Conservation (phyloP, 1,139 yeast genomes). For the Candida freyschussii region DNA sequence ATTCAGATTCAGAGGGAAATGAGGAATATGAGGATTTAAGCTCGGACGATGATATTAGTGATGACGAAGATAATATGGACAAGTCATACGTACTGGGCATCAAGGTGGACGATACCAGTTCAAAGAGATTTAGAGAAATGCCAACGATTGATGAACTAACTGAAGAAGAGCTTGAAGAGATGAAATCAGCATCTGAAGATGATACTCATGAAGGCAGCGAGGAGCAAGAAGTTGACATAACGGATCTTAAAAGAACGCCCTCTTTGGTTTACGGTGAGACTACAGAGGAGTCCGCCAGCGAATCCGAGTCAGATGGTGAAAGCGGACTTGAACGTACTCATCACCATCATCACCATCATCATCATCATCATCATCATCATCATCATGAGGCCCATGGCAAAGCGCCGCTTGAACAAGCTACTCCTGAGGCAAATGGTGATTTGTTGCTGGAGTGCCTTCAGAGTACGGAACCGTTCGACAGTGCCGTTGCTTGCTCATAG, state of each 20-base stretch:
- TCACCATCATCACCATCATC: slow-evolving; percentile 2
- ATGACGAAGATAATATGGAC: slow-evolving; percentile 6
- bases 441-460: too few species aligned
- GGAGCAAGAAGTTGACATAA: slow-evolving; percentile 19
- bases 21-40: slow-evolving; percentile 9
- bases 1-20: slow-evolving; percentile 9
- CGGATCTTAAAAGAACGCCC: slow-evolving; percentile 21
- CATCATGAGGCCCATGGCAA: too few species aligned
- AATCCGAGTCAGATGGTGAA: slow-evolving; percentile 9
- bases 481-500: too few species aligned
- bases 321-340: slow-evolving; percentile 4
- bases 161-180: slow-evolving; percentile 18
- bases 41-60: slow-evolving; percentile 10
- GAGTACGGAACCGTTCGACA: too few species aligned
- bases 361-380: neutral
- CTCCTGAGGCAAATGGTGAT: too few species aligned
- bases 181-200: slow-evolving; percentile 10
- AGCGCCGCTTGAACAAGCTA: too few species aligned
- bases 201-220: slow-evolving; percentile 9
- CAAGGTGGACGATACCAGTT: slow-evolving; percentile 2
- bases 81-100: slow-evolving; percentile 1
- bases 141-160: slow-evolving; percentile 18
- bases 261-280: slow-evolving; percentile 19
- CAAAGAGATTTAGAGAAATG: slow-evolving; percentile 18
- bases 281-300: slow-evolving; percentile 19